Evolutionary conservation across 176 grass and related monocot genomes (phyloP).

Genomic region (Raddia guianensis): DNA sequence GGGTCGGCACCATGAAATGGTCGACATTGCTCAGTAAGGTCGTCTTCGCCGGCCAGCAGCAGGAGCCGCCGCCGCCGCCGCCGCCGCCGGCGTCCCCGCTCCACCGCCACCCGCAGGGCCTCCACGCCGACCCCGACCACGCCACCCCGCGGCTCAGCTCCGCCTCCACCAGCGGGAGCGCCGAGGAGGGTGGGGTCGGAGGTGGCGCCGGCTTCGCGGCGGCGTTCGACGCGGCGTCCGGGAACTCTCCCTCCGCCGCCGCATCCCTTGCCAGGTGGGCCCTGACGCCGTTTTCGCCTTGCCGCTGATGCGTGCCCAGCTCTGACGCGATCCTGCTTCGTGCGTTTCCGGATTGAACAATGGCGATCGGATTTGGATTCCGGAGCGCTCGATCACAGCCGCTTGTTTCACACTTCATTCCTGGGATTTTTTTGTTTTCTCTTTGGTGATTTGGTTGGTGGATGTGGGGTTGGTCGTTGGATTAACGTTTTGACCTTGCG

Average conservation of each 20-base stretch:
- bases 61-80: constrained; percentile 44
- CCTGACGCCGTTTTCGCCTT: neutral
- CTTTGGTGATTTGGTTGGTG: constrained; percentile 43
- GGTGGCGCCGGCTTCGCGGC: constrained; percentile 14
- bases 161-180: constrained; percentile 49
- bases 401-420: neutral
- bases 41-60: constrained; percentile 67
- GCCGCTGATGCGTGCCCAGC: constrained; percentile 19
- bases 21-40: constrained; percentile 99
- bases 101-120: constrained; percentile 31
- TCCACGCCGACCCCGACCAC: constrained; percentile 30
- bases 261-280: constrained; percentile 63
- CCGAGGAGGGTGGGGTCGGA: constrained; percentile 40
- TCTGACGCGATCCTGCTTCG: constrained; percentile 45
- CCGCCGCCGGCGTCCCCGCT: constrained; percentile 44
- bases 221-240: constrained; percentile 45
- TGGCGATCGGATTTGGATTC: constrained; percentile 48
- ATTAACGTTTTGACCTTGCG: constrained; percentile 37
- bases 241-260: constrained; percentile 57
- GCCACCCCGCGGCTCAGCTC: constrained; percentile 54
- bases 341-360: constrained; percentile 15
- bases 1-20: constrained; percentile 91
- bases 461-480: constrained; percentile 32
- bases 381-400: constrained; percentile 29
- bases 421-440: neutral